A percentile compares a stretch with the other conserved stretches of the same genome.
These are phyloP conservation scores for Coemansia sp. DNA, from an alignment of 192 early-diverging fungal species.

Conservation along the genomic window DNA sequence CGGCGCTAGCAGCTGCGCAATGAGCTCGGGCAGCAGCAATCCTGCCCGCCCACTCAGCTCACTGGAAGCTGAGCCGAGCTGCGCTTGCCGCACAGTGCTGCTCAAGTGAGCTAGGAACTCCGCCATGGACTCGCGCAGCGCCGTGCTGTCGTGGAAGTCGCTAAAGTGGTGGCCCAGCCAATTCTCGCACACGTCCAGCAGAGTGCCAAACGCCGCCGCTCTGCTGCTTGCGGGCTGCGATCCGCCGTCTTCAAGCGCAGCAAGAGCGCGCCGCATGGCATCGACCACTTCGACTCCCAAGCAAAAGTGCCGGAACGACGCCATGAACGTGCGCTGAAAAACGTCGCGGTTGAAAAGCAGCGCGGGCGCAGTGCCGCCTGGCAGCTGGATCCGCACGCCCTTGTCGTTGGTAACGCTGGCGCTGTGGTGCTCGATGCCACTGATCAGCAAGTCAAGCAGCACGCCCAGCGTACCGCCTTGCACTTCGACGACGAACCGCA, in stretches of 20 bases:
- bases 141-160: slow-evolving; percentile 67
- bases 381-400: slow-evolving; percentile 42
- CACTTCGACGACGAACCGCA: slow-evolving; percentile 59
- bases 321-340: slow-evolving; percentile 62
- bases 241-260: slow-evolving; percentile 33
- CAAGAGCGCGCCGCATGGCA: slow-evolving; percentile 31
- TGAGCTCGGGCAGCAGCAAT: slow-evolving; percentile 29
- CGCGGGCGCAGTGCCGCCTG: slow-evolving; percentile 22
- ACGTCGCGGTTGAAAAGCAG: slow-evolving; percentile 56
- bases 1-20: slow-evolving; percentile 37
- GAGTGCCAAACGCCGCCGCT: slow-evolving; percentile 17
- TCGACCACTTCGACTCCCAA: slow-evolving; percentile 50
- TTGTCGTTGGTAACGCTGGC: slow-evolving; percentile 52
- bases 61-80: neutral
- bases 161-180: slow-evolving; percentile 64
- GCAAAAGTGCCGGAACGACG: slow-evolving; percentile 69
- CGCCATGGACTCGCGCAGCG: slow-evolving; percentile 56
- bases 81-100: slow-evolving; percentile 9
- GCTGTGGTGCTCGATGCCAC: slow-evolving; percentile 59
- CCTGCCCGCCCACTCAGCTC: slow-evolving; percentile 20
- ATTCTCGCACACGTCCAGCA: slow-evolving; percentile 63
- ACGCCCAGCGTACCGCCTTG: slow-evolving; percentile 64
- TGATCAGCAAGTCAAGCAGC: slow-evolving; percentile 62
- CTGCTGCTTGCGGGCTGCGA: slow-evolving; percentile 13
- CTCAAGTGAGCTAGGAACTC: slow-evolving; percentile 39